Conservation (phyloP, 192 early-diverging fungal genomes). For the Dimargaris cristalligena region DNA sequence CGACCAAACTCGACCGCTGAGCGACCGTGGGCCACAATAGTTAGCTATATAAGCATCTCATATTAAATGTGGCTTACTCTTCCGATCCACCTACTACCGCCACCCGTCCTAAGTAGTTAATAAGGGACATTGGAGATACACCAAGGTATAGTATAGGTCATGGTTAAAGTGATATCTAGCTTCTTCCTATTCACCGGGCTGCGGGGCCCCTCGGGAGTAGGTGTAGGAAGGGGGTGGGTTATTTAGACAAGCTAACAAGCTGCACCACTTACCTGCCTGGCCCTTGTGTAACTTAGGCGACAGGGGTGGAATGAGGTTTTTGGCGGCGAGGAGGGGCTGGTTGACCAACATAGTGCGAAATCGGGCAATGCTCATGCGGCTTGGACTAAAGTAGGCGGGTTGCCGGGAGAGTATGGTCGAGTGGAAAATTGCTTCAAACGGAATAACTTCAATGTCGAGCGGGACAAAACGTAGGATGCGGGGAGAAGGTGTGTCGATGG, state of each 20-base stretch:
- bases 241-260: neutral
- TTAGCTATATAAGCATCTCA: neutral
- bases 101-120: slow-evolving; percentile 37
- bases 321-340: slow-evolving; percentile 15
- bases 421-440: too few relatives aligned
- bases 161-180: neutral
- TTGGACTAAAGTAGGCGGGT: too few relatives aligned
- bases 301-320: slow-evolving; percentile 40
- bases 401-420: too few relatives aligned
- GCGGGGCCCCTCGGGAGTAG: too few relatives aligned
- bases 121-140: neutral
- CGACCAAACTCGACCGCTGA: neutral
- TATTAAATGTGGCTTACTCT: slow-evolving; percentile 34
- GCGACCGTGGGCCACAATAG: neutral
- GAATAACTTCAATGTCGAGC: too few relatives aligned
- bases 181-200: neutral
- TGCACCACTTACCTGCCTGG: slow-evolving; percentile 43
- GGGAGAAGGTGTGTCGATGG: too few relatives aligned
- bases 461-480: too few relatives aligned
- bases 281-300: slow-evolving; percentile 50
- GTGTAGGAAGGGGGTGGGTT: neutral
- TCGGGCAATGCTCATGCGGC: too few relatives aligned
- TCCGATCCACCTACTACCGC: slow-evolving; percentile 66
- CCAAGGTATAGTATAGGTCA: neutral
- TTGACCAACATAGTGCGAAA: too few relatives aligned